Conservation (phyloP, 352 stramenopile species). For the Phytophthora fragariaefolia region DNA sequence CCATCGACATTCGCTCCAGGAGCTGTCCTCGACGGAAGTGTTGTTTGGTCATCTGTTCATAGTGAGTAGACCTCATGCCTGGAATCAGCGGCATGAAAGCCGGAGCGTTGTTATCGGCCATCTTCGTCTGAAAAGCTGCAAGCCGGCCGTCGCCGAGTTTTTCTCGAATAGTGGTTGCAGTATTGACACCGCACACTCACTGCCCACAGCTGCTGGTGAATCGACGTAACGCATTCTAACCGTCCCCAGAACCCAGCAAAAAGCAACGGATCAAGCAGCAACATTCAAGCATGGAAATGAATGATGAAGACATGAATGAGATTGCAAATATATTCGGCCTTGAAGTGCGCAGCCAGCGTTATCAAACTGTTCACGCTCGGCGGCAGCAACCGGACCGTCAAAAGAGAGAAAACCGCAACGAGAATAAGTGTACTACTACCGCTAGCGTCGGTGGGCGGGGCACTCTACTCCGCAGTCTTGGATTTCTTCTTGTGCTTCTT, state of each 20-base stretch:
- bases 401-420: slow-evolving; percentile 34
- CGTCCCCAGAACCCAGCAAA: slow-evolving; percentile 9
- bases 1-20: slow-evolving; percentile 67
- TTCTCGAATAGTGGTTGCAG: slow-evolving; percentile 29
- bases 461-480: slow-evolving; percentile 75
- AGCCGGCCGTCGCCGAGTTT: neutral
- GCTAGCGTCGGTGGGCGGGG: slow-evolving; percentile 36
- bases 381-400: slow-evolving; percentile 30
- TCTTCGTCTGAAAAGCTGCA: slow-evolving; percentile 5
- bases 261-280: neutral
- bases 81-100: slow-evolving; percentile 54
- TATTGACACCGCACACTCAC: too few relatives aligned
- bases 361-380: slow-evolving; percentile 36
- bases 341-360: slow-evolving; percentile 31
- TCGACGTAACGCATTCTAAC: slow-evolving; percentile 30
- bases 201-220: too few relatives aligned
- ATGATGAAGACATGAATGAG: slow-evolving; percentile 18
- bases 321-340: slow-evolving; percentile 49
- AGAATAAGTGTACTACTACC: slow-evolving; percentile 60
- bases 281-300: neutral
- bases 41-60: slow-evolving; percentile 46
- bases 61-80: slow-evolving; percentile 60
- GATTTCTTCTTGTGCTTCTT: slow-evolving; percentile 86
- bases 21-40: slow-evolving; percentile 71
- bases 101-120: slow-evolving; percentile 18